Evolutionary conservation across 495 filamentous ascomycete genomes (phyloP).

Genomic region (Podospora pseudoanserina): DNA sequence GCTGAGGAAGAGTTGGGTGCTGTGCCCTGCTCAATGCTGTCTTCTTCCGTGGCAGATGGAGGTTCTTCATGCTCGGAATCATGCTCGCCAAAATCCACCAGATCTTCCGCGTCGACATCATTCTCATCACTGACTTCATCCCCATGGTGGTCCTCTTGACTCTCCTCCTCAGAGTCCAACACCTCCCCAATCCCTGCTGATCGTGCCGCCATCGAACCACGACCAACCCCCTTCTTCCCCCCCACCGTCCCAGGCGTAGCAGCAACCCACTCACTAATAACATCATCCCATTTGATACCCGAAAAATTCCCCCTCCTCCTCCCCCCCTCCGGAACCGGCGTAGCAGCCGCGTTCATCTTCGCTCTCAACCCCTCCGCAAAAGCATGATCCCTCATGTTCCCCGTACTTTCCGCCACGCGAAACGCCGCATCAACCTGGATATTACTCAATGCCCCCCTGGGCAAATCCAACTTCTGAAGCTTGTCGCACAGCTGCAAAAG

Average conservation of each 20-base stretch:
- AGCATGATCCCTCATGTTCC: constrained; percentile 40
- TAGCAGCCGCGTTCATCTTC: neutral
- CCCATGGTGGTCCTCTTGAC: constrained; percentile 3
- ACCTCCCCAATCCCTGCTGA: neutral
- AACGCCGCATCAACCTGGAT: constrained; percentile 37
- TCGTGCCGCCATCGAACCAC: neutral
- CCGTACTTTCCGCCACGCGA: constrained; percentile 40
- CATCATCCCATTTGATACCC: constrained; percentile 51
- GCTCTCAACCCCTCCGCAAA: constrained; percentile 40
- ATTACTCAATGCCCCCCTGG: constrained; percentile 17
- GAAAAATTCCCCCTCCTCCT: constrained; percentile 20
- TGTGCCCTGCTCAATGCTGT: neutral
- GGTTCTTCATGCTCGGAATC: neutral
- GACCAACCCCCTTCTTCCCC: neutral
- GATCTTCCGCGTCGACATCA: neutral
- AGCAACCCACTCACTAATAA: constrained; percentile 53
- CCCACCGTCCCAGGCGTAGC: constrained; percentile 15
- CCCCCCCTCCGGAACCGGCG: constrained; percentile 1
- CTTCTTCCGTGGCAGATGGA: neutral
- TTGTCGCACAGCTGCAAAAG: constrained; percentile 27
- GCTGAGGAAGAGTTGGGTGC: neutral
- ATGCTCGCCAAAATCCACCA: neutral
- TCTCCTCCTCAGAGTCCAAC: neutral
- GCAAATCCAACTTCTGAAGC: constrained; percentile 23
- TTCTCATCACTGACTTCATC: constrained; percentile 3